Evolutionary conservation across 1,139 yeast species (phyloP), one percentile per base, ranked within the genome.

Genomic region (Kodamaea alishanica): DNA sequence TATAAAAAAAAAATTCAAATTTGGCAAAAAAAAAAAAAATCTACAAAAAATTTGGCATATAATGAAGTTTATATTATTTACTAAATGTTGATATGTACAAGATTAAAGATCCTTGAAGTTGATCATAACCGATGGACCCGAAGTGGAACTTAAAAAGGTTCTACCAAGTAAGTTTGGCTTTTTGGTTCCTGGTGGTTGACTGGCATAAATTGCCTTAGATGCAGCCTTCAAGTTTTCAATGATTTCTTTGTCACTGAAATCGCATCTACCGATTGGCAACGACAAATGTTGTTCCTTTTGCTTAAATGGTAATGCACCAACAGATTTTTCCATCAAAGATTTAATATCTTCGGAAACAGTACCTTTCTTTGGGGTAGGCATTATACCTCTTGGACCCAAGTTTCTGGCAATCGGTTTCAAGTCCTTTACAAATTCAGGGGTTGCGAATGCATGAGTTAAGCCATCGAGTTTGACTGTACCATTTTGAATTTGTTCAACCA

Each of bases 291-390:
- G 72, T 45, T 69, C 76, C 60, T 75, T 72, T 61, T 94, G 84
- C 73, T 86, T 81, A 73, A 89, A 70, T 56, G 84, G 80, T 51
- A 80, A 72, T 25, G 84, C 77, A 30, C 95, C 94, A 34, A 78
- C 66, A 38, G 81, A 79, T 22, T 70, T 65, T 33, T 63, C 59
- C 46, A 89, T 73, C 44, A 84, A 65, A 8, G 62, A 60, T 25
- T 64, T 68, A 28, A 87, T 64, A 49, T 87, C 79, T n/a, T 76
- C 78, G 1, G 87, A 72, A 11, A 92, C 94, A 1, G 97, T 90
- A 10, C 96, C 95, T 57, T 81, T 84, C 65, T 89, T 90, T 11
- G 77, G 79, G 35, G 77, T 75, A 35, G 98, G 98, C 87, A 90
- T 84, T 48, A 92, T 73, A 24, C 96, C 96, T 54, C 75, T 80